Base-by-base conservation (phyloP, 2,329 filamentous ascomycete species). In the Colletotrichum viniferum region DNA sequence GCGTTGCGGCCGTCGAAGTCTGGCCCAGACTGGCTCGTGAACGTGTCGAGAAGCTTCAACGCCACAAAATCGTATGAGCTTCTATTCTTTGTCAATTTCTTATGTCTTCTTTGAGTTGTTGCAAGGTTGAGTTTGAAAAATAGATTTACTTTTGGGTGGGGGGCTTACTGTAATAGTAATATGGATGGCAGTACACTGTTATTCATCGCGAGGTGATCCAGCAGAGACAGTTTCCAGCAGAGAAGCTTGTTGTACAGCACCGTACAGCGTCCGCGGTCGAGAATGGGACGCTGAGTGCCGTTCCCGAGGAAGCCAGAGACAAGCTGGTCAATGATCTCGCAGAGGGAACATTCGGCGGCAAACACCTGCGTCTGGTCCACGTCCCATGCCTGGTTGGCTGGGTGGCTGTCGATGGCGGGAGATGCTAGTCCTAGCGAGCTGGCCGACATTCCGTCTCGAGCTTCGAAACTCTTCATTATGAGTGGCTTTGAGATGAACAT, bases 1-100 rank as follows among this genome's bases (percentile, higher is more conserved):
- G 85, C 85, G 76, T 86, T 86, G 62, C 88, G 86, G 28, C 81
- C 81, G 6, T 82, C 81, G 28, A 77, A 81, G 62, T 38, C 48
- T 24, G 21, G 36, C n/a, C 61, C 24, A 14, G 43, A n/a, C 13
- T 38, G 38, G 16, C 21, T 61, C 4, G 48, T 55, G 52, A 71
- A 74, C 67, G 26, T 38, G 18, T 10, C 34, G 2, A 74, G 67
- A 10, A 74, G 36, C 38, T 71, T 71, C 12, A 74, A n/a, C 30
- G 60, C 60, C 9, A 66, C 52, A 5, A 71, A 74, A 7, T 74
- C 72, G 24, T 74, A 74, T 4, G 61, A 67, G 28, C 21, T 55
- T 30, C 72, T 74, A 5, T 5, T 4, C 10, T 5, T 3, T 60
- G 24, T 28, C 26, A 28, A 28, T 26, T 26, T 26, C 26, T 28